A percentile compares a stretch with the other conserved stretches of the same genome.
phyloP scores from a whole-genome alignment of 1,139 yeast genomes.

The Lizanozyma gosingica region DNA sequence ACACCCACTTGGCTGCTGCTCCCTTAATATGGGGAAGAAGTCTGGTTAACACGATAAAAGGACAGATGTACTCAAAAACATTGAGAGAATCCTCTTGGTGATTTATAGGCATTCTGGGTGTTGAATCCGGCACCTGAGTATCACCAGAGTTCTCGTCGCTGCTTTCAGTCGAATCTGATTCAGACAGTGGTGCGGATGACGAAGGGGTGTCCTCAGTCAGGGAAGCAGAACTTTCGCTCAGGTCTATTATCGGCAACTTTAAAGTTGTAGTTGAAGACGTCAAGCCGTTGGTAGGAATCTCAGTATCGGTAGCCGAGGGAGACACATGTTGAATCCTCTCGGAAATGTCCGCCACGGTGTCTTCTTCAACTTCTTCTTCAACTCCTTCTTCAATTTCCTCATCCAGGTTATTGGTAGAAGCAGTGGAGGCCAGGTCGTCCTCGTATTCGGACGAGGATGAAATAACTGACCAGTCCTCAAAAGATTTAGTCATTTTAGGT shows the following conservation, averaged over 20 bases:
- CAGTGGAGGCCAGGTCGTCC: slow-evolving; percentile 24
- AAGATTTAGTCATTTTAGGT: background rate
- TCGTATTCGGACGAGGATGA: slow-evolving; percentile 36
- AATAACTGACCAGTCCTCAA: slow-evolving; percentile 40
- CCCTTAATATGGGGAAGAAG: background rate
- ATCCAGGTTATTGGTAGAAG: slow-evolving; percentile 4
- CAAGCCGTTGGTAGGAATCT: background rate
- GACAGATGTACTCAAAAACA: background rate
- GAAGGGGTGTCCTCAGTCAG: background rate
- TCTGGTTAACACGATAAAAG: background rate
- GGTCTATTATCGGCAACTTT: background rate
- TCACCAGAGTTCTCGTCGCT: background rate
- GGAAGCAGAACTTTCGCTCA: background rate
- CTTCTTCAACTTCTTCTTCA: slow-evolving; percentile 9
- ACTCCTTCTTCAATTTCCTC: slow-evolving; percentile 1
- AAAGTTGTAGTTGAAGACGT: background rate
- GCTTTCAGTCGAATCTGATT: background rate
- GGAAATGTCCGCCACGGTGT: background rate
- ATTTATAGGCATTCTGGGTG: no score
- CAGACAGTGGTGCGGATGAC: background rate
- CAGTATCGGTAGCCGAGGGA: background rate
- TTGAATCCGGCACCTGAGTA: background rate
- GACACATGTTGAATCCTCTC: no score
- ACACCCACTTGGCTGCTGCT: background rate
- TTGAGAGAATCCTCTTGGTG: no score